A percentile compares a stretch with the other conserved stretches of the same genome.
phyloP scores from a whole-genome alignment of 805 yeast species.

The Millerozyma acaciae region DNA sequence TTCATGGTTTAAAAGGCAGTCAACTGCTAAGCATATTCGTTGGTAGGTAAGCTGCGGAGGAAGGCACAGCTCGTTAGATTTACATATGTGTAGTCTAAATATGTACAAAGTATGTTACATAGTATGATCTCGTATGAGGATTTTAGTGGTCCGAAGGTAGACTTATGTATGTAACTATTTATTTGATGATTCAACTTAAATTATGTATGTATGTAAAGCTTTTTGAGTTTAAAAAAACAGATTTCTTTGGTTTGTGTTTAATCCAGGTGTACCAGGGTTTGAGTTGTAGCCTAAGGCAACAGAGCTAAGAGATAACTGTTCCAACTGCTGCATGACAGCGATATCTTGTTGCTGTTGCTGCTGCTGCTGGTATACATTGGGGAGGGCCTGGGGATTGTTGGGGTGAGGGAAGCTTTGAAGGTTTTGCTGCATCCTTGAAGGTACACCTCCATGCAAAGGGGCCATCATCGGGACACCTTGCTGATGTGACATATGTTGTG shows the following conservation, averaged over 20 bases:
- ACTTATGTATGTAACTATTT: no score
- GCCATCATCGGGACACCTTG: conserved; percentile 5
- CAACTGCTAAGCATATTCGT: no score
- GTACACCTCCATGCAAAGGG: conserved; percentile 5
- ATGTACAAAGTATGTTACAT: no score
- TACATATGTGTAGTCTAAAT: no score
- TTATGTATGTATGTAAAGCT: no score
- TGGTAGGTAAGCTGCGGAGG: no score
- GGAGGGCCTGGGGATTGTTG: conserved; percentile 3
- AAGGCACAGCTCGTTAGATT: no score
- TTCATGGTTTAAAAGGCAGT: no score
- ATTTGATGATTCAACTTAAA: no score
- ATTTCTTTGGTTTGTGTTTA: conserved; percentile 17
- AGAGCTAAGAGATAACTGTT: conserved; percentile 42
- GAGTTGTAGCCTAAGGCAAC: conserved; percentile 46
- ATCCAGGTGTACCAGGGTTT: conserved; percentile 39
- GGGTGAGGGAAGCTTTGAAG: no score
- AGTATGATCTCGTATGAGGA: no score
- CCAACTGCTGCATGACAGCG: conserved; percentile 43
- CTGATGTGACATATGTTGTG: conserved; percentile 4
- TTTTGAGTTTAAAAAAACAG: conserved; percentile 22
- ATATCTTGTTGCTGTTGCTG: conserved; percentile 23
- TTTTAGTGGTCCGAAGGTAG: no score
- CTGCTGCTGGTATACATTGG: conserved; percentile 7
- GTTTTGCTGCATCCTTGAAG: conserved; percentile 2